Percentiles rank a stretch among this genome's conserved stretches.
These are phyloP conservation scores for Penicillium sp. DNA, from an alignment of 2,329 filamentous ascomycete species.

Conservation along the genomic window DNA sequence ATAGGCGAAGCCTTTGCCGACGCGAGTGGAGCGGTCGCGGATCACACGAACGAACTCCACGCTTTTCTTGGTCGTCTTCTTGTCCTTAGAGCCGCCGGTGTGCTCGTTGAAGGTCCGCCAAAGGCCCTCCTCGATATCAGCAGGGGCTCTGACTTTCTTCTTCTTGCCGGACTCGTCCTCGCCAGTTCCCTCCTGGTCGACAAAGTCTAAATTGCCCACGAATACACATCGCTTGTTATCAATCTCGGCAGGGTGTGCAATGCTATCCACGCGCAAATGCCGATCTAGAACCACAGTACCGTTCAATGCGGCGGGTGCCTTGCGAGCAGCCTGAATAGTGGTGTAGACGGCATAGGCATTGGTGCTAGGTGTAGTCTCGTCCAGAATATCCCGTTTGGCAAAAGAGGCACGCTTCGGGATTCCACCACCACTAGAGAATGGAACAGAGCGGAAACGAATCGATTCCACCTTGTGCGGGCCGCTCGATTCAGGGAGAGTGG, in stretches of 20 bases:
- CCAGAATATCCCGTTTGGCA: slow-evolving; percentile 86
- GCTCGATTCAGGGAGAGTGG: slow-evolving; percentile 48
- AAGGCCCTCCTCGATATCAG: slow-evolving; percentile 84
- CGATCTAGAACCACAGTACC: slow-evolving; percentile 79
- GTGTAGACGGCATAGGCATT: slow-evolving; percentile 94
- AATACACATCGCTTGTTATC: slow-evolving; percentile 92
- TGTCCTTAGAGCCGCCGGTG: slow-evolving; percentile 30
- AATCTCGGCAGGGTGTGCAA: slow-evolving; percentile 78
- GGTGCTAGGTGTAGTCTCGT: slow-evolving; percentile 83
- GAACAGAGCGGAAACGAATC: slow-evolving; percentile 88
- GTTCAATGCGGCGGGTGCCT: slow-evolving; percentile 74
- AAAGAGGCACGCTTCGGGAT: slow-evolving; percentile 93
- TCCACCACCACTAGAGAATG: slow-evolving; percentile 66
- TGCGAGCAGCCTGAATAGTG: slow-evolving; percentile 68
- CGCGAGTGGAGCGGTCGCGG: slow-evolving; percentile 81
- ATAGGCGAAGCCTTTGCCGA: slow-evolving; percentile 96
- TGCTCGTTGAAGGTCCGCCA: slow-evolving; percentile 44
- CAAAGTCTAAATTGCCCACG: slow-evolving; percentile 92
- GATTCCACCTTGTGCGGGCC: slow-evolving; percentile 76
- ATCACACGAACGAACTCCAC: slow-evolving; percentile 93
- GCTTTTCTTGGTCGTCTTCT: slow-evolving; percentile 60
- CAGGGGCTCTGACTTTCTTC: slow-evolving; percentile 71
- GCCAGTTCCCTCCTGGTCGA: slow-evolving; percentile 80
- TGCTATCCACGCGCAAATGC: slow-evolving; percentile 84
- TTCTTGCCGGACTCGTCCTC: slow-evolving; percentile 60